These are phyloP conservation scores for Pythium periplocum DNA, from an alignment of 352 stramenopile species.

Conservation along the genomic window DNA sequence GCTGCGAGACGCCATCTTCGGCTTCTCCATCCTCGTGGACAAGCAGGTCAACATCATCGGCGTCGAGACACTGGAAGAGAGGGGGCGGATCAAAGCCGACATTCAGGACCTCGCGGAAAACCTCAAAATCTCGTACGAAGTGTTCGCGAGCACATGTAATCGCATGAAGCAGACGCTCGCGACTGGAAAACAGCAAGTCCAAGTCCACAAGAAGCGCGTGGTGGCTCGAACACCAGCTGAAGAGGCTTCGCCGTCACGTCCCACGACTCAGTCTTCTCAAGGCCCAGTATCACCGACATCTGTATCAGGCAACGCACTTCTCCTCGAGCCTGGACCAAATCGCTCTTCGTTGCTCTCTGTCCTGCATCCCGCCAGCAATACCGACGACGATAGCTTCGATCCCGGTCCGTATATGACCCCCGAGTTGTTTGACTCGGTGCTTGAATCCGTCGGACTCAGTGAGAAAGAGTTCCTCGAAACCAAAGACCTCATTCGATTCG, in stretches of 20 bases:
- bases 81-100: slow-evolving; percentile 44
- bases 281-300: slow-evolving; percentile 7
- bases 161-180: slow-evolving; percentile 55
- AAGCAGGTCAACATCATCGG: slow-evolving; percentile 70
- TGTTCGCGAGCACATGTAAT: slow-evolving; percentile 48
- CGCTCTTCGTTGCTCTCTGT: slow-evolving; percentile 12
- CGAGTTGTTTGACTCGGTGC: slow-evolving; percentile 29
- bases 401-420: slow-evolving; percentile 25
- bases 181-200: slow-evolving; percentile 41
- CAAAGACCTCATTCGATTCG: slow-evolving; percentile 35
- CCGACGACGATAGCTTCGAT: neutral
- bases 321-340: slow-evolving; percentile 5
- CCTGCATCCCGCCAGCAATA: slow-evolving; percentile 3
- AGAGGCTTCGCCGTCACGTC: neutral
- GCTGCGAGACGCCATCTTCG: slow-evolving; percentile 52
- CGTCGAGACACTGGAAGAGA: slow-evolving; percentile 32
- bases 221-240: slow-evolving; percentile 1
- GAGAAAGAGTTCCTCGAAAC: slow-evolving; percentile 23
- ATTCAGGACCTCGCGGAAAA: slow-evolving; percentile 58
- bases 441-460: slow-evolving; percentile 11
- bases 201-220: slow-evolving; percentile 40
- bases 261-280: neutral
- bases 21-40: slow-evolving; percentile 67
- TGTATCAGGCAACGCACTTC: slow-evolving; percentile 8
- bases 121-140: slow-evolving; percentile 42